Conservation (phyloP, 805 yeast genomes). For the Kazachstania kunashirensis region DNA sequence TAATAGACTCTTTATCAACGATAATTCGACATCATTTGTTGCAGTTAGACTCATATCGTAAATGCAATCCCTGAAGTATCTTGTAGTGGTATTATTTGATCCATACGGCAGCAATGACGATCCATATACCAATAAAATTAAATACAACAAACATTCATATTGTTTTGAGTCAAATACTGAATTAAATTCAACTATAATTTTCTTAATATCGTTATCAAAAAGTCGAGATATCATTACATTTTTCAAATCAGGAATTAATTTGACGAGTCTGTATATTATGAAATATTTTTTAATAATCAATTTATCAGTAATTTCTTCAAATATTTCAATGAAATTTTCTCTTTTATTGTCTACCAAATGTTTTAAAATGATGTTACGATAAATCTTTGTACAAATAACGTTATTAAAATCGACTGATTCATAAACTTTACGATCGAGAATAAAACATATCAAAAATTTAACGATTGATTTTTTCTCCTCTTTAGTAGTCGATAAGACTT, state of each 20-base stretch:
- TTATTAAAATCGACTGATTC: slow-evolving; percentile 15
- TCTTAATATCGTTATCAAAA: slow-evolving; percentile 2
- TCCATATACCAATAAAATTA: slow-evolving; percentile 18
- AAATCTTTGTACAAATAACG: slow-evolving; percentile 10
- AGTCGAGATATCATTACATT: slow-evolving; percentile 9
- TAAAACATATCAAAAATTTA: slow-evolving; percentile 13
- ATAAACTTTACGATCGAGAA: slow-evolving; percentile 24
- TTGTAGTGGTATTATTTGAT: slow-evolving; percentile 5
- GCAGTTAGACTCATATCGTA: slow-evolving; percentile 14
- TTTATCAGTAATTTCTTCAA: slow-evolving; percentile 9
- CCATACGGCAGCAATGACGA: slow-evolving; percentile 18
- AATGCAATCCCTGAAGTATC: slow-evolving; percentile 17
- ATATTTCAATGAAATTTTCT: slow-evolving; percentile 5
- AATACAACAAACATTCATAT: slow-evolving; percentile 20
- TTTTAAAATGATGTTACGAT: background rate
- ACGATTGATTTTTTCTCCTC: background rate
- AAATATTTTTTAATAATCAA: slow-evolving; percentile 13
- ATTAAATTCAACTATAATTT: slow-evolving; percentile 15
- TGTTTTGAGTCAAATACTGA: slow-evolving; percentile 12
- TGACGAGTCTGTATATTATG: slow-evolving; percentile 18
- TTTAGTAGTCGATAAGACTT: background rate
- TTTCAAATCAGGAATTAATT: slow-evolving; percentile 15
- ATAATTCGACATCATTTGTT: slow-evolving; percentile 20
- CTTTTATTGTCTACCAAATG: background rate
- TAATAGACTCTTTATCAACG: slow-evolving; percentile 17